A percentile compares a stretch with the other conserved stretches of the same genome.
These are phyloP conservation scores for Capronia americana DNA, from an alignment of 2,329 filamentous ascomycete genomes.

Conservation along the genomic window DNA sequence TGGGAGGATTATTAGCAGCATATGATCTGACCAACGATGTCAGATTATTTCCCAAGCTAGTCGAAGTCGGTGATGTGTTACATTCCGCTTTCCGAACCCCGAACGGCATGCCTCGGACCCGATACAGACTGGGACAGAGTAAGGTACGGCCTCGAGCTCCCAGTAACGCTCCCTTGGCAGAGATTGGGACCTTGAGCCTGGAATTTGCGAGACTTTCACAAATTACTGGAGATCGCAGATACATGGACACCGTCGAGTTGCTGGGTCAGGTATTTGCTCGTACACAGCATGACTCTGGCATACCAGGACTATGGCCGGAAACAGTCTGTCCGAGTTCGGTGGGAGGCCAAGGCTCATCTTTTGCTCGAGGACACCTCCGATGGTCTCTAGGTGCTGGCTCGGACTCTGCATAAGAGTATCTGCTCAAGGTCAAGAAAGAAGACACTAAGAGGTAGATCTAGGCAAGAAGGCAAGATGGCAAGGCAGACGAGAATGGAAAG, in stretches of 20 bases:
- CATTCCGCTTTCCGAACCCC: slow-evolving; percentile 51
- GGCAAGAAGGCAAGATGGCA: no score
- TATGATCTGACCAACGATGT: slow-evolving; percentile 60
- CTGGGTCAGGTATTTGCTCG: slow-evolving; percentile 62
- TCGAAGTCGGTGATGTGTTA: slow-evolving; percentile 61
- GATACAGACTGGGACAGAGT: neutral
- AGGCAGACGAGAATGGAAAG: no score
- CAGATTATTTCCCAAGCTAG: slow-evolving; percentile 57
- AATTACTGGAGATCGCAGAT: slow-evolving; percentile 65
- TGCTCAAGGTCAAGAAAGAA: no score
- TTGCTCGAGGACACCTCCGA: slow-evolving; percentile 37
- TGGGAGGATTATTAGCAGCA: slow-evolving; percentile 79
- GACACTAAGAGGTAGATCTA: no score
- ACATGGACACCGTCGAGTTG: slow-evolving; percentile 66
- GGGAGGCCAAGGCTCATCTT: slow-evolving; percentile 53
- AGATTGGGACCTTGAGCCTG: slow-evolving; percentile 48
- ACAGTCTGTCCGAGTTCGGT: slow-evolving; percentile 57
- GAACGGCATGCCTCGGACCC: slow-evolving; percentile 37
- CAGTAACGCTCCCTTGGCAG: slow-evolving; percentile 43
- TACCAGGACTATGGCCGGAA: slow-evolving; percentile 70
- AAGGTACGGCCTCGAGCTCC: neutral
- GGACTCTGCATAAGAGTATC: slow-evolving; percentile 38
- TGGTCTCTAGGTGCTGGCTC: slow-evolving; percentile 4
- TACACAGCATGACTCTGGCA: slow-evolving; percentile 59
- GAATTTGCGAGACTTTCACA: slow-evolving; percentile 64